Base-by-base conservation (phyloP, 352 stramenopile genomes). In the Globisporangium emineosum region DNA sequence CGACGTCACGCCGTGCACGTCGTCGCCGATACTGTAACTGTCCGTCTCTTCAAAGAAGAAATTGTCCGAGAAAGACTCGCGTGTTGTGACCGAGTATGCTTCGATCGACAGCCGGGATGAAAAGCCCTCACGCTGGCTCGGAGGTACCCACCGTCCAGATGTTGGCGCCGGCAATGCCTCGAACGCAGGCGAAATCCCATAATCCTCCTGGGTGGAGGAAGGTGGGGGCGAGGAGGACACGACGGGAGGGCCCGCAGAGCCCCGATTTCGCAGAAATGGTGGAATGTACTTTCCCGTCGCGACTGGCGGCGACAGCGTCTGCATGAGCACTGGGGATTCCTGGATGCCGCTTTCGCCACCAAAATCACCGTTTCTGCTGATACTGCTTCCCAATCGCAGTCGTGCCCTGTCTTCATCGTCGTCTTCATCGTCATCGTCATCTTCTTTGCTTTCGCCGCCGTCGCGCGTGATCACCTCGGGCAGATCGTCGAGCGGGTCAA, bases 1-100 rank as follows among this genome's bases (percentile, higher is more conserved):
- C 50, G 85, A 94, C 29, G 87, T 96, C 32, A 91, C 84, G 13
- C 87, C 87, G 60, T 93, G 79, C 30, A 77, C 65, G 25, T 89
- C 82, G 59, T 89, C 78, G 21, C 84, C 84, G 12, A 74, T 76
- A 15, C 73, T 86, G 65, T 90, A 93, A 61, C 84, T 91, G 6
- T 80, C 78, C 43, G 74, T 79, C 60, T 91, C 82, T 43, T 90
- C 79, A 42, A 78, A 79, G 45, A 75, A 73, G 27, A 90, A 80
- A 7, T 72, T 76, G 55, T 90, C 83, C 10, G 73, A 71, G 57
- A 84, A 76, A 17, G 77, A 85, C 57, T 91, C 81, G 57, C 68
- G 71, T 35, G 69, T 72, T 62, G 68, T 72, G 57, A 78, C 76
- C 40, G 68, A 77, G 59, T 76, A 78, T 29, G 68, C 72, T 45